Conservation (phyloP, 2,329 filamentous ascomycete genomes). For the Verticillium zaregamsianum region DNA sequence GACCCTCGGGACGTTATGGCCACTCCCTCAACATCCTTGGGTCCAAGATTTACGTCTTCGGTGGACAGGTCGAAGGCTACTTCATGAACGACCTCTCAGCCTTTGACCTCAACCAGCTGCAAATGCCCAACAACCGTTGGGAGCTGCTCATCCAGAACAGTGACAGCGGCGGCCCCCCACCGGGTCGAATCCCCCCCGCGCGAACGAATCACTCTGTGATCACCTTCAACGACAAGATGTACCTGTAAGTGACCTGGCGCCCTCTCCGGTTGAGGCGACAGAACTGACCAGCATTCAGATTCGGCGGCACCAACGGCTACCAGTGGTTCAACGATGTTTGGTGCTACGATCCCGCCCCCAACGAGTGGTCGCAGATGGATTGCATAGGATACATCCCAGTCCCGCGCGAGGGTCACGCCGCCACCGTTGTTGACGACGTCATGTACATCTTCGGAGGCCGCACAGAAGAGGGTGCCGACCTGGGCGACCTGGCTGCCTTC, state of each 20-base stretch:
- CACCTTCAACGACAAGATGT: slow-evolving; percentile 89
- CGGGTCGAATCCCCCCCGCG: slow-evolving; percentile 70
- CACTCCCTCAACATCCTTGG: slow-evolving; percentile 95
- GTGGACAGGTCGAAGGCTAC: slow-evolving; percentile 92
- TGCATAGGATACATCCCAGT: slow-evolving; percentile 98
- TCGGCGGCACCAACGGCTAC: slow-evolving; percentile 92
- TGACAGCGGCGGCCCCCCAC: slow-evolving; percentile 54
- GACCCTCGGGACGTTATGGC: slow-evolving; percentile 88
- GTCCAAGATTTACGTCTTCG: slow-evolving; percentile 96
- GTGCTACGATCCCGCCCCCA: slow-evolving; percentile 82
- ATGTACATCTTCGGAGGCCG: slow-evolving; percentile 99
- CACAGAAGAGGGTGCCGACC: slow-evolving; percentile 85
- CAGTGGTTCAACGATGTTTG: slow-evolving; percentile 99
- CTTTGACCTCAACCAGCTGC: slow-evolving; percentile 92
- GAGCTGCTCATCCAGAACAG: slow-evolving; percentile 82
- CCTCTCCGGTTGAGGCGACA: not conserved
- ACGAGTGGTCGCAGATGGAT: slow-evolving; percentile 83
- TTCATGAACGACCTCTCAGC: slow-evolving; percentile 98
- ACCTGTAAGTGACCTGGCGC: slow-evolving; percentile 59
- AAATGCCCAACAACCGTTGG: slow-evolving; percentile 89
- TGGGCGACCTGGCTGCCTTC: slow-evolving; percentile 86
- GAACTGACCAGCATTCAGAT: slow-evolving; percentile 45
- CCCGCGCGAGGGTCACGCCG: slow-evolving; percentile 89
- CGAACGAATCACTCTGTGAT: slow-evolving; percentile 94
- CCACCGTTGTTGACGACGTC: slow-evolving; percentile 89